phyloP scores from a whole-genome alignment of 768 basidiomycete species.

The Mycena filopes region DNA sequence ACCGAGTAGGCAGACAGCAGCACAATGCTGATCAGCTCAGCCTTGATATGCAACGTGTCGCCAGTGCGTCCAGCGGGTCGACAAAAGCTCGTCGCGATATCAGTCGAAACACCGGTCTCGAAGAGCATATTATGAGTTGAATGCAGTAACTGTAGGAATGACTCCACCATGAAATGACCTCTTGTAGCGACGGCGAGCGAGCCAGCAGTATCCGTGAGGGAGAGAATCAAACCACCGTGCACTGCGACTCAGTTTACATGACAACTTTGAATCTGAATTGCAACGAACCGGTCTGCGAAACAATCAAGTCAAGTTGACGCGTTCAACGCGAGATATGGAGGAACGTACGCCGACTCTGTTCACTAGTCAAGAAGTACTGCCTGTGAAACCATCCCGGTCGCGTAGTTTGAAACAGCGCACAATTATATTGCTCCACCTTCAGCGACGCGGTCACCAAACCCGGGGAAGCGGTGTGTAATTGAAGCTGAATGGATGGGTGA shows the following conservation, averaged over 20 bases:
- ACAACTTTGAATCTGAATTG: not conserved
- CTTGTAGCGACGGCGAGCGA: constrained; percentile 86
- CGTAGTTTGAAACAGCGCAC: constrained; percentile 36
- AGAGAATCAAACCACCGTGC: constrained; percentile 85
- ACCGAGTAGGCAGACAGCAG: not conserved
- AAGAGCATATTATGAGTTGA: not conserved
- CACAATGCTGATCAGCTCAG: constrained; percentile 79
- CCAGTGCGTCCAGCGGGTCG: constrained; percentile 75
- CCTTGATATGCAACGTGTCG: constrained; percentile 72
- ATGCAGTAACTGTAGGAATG: not conserved
- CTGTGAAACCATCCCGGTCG: not conserved
- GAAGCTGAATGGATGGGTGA: not conserved
- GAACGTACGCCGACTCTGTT: constrained; percentile 82
- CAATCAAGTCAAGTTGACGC: not conserved
- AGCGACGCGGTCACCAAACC: constrained; percentile 77
- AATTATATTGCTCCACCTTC: constrained; percentile 78
- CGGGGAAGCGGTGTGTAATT: constrained; percentile 65
- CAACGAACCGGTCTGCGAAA: constrained; percentile 50
- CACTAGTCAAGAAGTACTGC: constrained; percentile 53
- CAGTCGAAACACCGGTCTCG: constrained; percentile 83
- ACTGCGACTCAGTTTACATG: constrained; percentile 46
- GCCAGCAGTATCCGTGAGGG: constrained; percentile 83
- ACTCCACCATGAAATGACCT: constrained; percentile 74
- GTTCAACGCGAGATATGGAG: not conserved
- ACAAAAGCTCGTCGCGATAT: constrained; percentile 74